Evolutionary conservation across 345 rosid species (phyloP).

Genomic region (Ceriops decandra): DNA sequence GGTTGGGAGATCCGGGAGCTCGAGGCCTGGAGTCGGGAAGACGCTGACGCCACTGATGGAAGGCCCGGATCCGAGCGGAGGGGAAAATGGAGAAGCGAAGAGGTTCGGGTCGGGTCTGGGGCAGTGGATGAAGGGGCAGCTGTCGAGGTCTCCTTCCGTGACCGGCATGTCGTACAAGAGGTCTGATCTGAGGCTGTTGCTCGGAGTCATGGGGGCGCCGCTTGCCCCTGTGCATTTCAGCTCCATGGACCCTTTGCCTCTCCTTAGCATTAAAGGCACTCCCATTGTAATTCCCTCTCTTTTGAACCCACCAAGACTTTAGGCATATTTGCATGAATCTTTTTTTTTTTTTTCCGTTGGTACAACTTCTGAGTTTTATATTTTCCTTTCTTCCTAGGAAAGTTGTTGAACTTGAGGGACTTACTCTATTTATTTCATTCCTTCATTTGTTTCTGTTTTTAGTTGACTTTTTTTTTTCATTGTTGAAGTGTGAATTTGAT

Average conservation of each 20-base stretch:
- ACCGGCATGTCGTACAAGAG: conserved; percentile 32
- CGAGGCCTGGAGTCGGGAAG: conserved; percentile 57
- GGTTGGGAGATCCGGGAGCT: conserved; percentile 68
- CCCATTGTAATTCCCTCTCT: conserved; percentile 60
- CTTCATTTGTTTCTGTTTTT: no score
- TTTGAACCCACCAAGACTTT: no score
- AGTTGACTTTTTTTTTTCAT: no score
- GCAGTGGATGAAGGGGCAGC: conserved; percentile 43
- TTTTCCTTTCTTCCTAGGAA: no score
- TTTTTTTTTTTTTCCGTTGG: neutral
- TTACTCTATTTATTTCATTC: no score
- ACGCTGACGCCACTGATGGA: conserved; percentile 70
- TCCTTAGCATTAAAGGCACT: conserved; percentile 49
- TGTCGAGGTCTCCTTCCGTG: conserved; percentile 30
- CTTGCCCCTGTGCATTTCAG: conserved; percentile 48
- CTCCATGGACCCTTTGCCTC: conserved; percentile 49
- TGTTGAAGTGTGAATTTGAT: neutral
- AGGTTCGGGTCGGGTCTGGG: conserved; percentile 59
- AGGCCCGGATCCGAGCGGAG: conserved; percentile 90
- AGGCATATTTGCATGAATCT: no score
- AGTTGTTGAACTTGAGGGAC: no score
- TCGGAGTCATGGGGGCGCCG: conserved; percentile 49
- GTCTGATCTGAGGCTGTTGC: conserved; percentile 44
- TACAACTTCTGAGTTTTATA: neutral
- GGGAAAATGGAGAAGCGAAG: conserved; percentile 43